Evolutionary conservation across 2,329 filamentous ascomycete genomes (phyloP).

Genomic region (Cryphonectria carpinicola): DNA sequence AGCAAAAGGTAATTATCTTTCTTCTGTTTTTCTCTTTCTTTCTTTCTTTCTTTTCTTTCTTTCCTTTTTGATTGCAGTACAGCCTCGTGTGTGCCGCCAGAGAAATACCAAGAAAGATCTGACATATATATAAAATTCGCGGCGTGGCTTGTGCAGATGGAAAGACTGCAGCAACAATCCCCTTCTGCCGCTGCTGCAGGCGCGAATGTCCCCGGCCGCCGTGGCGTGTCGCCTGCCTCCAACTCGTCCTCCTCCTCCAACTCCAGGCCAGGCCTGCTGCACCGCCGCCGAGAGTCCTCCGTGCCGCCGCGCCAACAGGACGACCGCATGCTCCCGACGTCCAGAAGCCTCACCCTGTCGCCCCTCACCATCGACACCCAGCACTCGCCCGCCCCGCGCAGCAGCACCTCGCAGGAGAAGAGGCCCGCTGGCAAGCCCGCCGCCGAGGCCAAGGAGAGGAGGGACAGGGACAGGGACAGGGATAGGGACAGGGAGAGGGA

Average conservation of each 20-base stretch:
- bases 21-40: conserved; percentile 3
- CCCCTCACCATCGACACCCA: conserved; percentile 18
- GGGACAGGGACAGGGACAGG: not conserved
- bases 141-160: conserved; percentile 35
- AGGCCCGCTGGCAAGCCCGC: not conserved
- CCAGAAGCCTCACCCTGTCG: conserved; percentile 18
- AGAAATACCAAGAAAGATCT: conserved; percentile 15
- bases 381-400: not conserved
- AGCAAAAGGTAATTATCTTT: conserved; percentile 54
- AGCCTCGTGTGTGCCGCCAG: conserved; percentile 12
- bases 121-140: conserved; percentile 13
- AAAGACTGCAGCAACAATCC: conserved; percentile 34
- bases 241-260: conserved; percentile 13
- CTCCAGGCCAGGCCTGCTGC: conserved; percentile 23
- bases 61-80: not conserved
- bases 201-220: conserved; percentile 15
- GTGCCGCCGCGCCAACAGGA: conserved; percentile 19
- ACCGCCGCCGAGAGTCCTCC: conserved; percentile 27
- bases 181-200: not conserved
- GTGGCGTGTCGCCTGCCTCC: conserved; percentile 28
- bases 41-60: not conserved
- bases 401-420: conserved; percentile 8
- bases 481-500: not conserved
- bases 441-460: not conserved
- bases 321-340: conserved; percentile 4